phyloP scores from a whole-genome alignment of 1,139 yeast genomes.

The Geotrichum cucujoidarum region DNA sequence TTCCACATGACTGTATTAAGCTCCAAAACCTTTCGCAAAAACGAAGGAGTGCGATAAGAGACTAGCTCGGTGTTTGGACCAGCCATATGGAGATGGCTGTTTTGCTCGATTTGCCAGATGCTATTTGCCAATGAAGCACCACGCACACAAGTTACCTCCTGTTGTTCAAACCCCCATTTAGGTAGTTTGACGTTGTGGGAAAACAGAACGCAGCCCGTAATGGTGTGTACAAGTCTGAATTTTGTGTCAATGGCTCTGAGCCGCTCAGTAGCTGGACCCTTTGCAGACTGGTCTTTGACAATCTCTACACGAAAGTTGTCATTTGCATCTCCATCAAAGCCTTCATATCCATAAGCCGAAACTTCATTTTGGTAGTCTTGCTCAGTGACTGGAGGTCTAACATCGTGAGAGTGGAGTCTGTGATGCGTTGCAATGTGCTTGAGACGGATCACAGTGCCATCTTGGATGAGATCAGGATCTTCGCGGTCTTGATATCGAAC shows the following conservation, averaged over 20 bases:
- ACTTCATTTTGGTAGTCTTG: constrained; percentile 97
- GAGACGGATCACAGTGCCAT: constrained; percentile 79
- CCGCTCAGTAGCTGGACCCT: constrained; percentile 55
- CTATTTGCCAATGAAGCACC: constrained; percentile 73
- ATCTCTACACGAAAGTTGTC: constrained; percentile 93
- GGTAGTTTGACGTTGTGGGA: constrained; percentile 85
- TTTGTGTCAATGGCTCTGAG: constrained; percentile 78
- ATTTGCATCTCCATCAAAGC: constrained; percentile 90
- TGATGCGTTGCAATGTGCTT: constrained; percentile 63
- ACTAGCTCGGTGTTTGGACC: constrained; percentile 46
- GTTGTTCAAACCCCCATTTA: constrained; percentile 94
- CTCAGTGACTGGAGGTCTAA: constrained; percentile 86
- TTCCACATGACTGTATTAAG: constrained; percentile 88
- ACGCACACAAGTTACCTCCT: constrained; percentile 88
- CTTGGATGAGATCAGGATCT: constrained; percentile 53
- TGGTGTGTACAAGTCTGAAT: constrained; percentile 82
- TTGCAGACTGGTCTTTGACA: constrained; percentile 52
- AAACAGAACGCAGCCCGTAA: constrained; percentile 84
- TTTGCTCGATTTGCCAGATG: constrained; percentile 85
- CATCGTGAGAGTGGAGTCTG: constrained; percentile 93
- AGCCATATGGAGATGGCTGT: constrained; percentile 40
- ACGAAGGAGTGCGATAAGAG: constrained; percentile 58
- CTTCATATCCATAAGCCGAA: constrained; percentile 85
- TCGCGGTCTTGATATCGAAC: constrained; percentile 26
- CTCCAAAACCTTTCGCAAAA: constrained; percentile 69